Base-by-base conservation (phyloP, 805 yeast species). In the Myxozyma vanderwaltii region DNA sequence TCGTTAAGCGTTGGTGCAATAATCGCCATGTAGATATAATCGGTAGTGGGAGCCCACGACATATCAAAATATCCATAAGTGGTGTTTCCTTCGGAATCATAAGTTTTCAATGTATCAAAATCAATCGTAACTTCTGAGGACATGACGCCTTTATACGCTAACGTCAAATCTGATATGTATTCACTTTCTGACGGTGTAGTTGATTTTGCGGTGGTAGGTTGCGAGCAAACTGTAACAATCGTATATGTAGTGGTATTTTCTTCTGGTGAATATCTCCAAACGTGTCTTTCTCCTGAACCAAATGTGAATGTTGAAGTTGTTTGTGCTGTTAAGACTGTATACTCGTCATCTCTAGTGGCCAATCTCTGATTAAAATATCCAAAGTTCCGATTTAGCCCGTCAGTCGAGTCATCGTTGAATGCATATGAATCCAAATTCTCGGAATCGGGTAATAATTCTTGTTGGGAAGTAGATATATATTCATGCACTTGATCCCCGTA, bases 1-100 rank as follows among this genome's bases (percentile, higher is more conserved):
- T 19, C 24, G 40, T 54, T 53, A 19, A 44, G 55, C 13, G 15
- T 17, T 36, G 63, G 63, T n/a, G 63, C 54, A 3, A 36, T 38
- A 7, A 59, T 35, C 15, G 40, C 26, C 24, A 59, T 23, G 36
- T 1, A 21, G 7, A 50, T 19, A 19, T 50, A 38, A 26, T 43
- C 46, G 7, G 31, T n/a, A 6, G 51, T 41, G 6, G 48, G 29
- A 19, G 19, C 24, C 48, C 48, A 51, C 7, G 12, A 17, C 23
- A 46, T 49, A 1, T 43, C 29, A 12, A 24, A 38, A 10, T 46
- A 24, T 12, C 51, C 52, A 21, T 38, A 39, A 19, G 31, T 6
- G 10, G 47, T n/a, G 3, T 23, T 33, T 6, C 33, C 58, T 33
- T 23, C 24, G 8, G 7, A 7, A 15, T 35, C 43, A n/a, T 23